Conservation (phyloP, 306 rosid species). For the Canavalia ensiformis region DNA sequence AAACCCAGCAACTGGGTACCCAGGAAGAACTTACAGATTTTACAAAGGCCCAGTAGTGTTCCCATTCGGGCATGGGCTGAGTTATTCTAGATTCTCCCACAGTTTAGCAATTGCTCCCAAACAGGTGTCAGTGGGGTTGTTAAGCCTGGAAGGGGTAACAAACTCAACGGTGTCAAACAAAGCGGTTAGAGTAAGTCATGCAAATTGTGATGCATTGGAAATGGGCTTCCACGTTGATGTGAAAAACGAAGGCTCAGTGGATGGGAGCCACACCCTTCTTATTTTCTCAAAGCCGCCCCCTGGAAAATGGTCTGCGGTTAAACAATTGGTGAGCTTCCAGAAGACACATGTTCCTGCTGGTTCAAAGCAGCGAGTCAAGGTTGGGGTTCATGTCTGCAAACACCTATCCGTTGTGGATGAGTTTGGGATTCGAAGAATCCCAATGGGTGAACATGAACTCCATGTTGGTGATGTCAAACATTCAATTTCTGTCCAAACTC, state of each 20-base stretch:
- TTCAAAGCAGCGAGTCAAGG: constrained; percentile 52
- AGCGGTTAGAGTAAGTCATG: constrained; percentile 60
- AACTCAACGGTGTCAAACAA: constrained; percentile 57
- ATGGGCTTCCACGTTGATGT: constrained; percentile 63
- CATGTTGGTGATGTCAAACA: constrained; percentile 81
- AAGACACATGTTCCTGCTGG: constrained; percentile 70
- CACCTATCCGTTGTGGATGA: constrained; percentile 78
- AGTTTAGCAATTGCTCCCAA: constrained; percentile 61
- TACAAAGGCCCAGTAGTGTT: constrained; percentile 90
- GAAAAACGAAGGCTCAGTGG: constrained; percentile 70
- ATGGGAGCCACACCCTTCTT: constrained; percentile 78
- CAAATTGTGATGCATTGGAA: constrained; percentile 56
- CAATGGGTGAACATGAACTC: constrained; percentile 76
- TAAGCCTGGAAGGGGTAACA: constrained; percentile 24
- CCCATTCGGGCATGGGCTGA: constrained; percentile 83
- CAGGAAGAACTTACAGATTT: constrained; percentile 92
- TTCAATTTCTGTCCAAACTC: constrained; percentile 58
- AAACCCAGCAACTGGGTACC: constrained; percentile 73
- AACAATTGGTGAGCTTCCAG: constrained; percentile 70
- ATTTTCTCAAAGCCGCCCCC: constrained; percentile 67
- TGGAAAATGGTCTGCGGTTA: constrained; percentile 51
- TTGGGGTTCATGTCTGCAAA: constrained; percentile 74
- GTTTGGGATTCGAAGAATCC: constrained; percentile 82
- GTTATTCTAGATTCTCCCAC: constrained; percentile 72
- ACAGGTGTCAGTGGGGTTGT: constrained; percentile 48